phyloP scores from a whole-genome alignment of 2,329 filamentous ascomycete species.

The Claviceps fusiformis region DNA sequence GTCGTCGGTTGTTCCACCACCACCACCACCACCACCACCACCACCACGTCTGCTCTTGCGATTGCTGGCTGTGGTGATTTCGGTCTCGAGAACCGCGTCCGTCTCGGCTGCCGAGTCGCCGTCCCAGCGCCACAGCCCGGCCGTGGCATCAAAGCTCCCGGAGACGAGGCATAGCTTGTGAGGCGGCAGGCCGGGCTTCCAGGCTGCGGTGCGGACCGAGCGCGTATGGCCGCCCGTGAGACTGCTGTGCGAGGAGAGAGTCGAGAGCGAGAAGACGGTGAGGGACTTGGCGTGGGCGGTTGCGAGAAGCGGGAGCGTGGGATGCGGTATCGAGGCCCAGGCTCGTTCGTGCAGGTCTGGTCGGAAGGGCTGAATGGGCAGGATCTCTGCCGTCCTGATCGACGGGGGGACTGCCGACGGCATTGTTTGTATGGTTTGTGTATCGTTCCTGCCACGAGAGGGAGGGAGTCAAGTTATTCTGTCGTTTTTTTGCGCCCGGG shows the following conservation, averaged over 20 bases:
- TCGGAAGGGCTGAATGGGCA: constrained; percentile 34
- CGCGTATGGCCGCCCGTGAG: constrained; percentile 83
- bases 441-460: background rate
- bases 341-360: constrained; percentile 55
- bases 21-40: too few relatives aligned
- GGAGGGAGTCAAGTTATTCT: background rate
- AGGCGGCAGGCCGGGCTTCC: constrained; percentile 60
- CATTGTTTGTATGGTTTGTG: background rate
- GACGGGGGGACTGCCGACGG: constrained; percentile 1
- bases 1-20: background rate
- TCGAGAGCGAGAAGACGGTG: constrained; percentile 76
- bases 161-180: constrained; percentile 70
- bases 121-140: constrained; percentile 67
- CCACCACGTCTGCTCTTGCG: background rate
- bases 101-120: constrained; percentile 24
- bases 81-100: constrained; percentile 11
- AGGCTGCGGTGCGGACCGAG: constrained; percentile 71
- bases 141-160: constrained; percentile 85
- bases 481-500: too few relatives aligned
- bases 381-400: background rate
- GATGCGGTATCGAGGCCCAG: constrained; percentile 79
- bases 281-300: constrained; percentile 80
- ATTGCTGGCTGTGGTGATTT: background rate
- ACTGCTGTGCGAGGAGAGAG: constrained; percentile 63
- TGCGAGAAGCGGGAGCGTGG: constrained; percentile 73